phyloP scores from a whole-genome alignment of 331 rosid species.

The Cydonia oblonga region DNA sequence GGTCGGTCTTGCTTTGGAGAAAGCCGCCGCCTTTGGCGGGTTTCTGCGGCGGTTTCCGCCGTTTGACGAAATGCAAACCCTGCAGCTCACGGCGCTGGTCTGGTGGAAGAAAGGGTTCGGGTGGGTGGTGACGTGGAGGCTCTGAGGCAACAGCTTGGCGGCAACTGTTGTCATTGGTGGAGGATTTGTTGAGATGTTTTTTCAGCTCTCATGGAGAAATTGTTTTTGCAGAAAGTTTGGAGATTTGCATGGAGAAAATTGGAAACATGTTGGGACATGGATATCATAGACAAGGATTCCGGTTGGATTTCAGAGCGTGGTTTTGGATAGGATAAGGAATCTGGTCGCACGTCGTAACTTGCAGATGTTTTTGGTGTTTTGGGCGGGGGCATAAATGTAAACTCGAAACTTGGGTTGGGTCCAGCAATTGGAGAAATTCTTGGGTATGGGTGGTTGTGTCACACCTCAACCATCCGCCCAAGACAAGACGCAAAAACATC shows the following conservation, averaged over 20 bases:
- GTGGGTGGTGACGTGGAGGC: constrained; percentile 21
- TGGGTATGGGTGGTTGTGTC: too few relatives aligned
- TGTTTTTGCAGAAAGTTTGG: constrained; percentile 2
- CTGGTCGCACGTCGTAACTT: neutral
- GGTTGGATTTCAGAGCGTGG: neutral
- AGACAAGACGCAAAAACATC: neutral
- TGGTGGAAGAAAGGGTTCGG: constrained; percentile 23
- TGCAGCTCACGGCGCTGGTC: constrained; percentile 19
- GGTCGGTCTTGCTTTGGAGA: constrained; percentile 24
- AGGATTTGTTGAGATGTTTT: neutral
- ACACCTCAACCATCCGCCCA: neutral
- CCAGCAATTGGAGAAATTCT: neutral
- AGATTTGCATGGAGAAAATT: neutral
- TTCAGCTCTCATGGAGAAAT: constrained; percentile 16
- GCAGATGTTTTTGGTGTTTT: neutral
- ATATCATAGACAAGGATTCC: neutral
- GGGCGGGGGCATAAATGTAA: neutral
- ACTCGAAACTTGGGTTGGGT: neutral
- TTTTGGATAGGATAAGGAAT: constrained; percentile 11
- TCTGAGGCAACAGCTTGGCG: constrained; percentile 47
- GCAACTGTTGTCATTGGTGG: constrained; percentile 50
- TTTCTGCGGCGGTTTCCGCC: constrained; percentile 6
- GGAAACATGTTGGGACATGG: neutral
- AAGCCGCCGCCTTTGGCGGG: constrained; percentile 14
- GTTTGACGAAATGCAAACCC: constrained; percentile 17